Conservation (phyloP, 345 rosid species). For the Cochlearia excelsa region DNA sequence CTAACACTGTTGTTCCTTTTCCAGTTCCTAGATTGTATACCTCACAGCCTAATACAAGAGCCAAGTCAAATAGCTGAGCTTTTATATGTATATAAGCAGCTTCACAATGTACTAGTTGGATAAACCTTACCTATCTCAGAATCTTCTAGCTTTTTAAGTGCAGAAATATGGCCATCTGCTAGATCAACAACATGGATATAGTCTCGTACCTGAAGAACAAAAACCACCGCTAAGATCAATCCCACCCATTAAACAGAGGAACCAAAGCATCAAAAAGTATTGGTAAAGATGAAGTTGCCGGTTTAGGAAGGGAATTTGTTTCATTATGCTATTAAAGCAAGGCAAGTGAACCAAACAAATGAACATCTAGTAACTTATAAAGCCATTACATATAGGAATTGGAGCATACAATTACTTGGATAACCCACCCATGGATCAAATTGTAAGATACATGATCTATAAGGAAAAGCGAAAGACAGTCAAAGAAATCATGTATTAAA, state of each 20-base stretch:
- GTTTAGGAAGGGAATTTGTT: background rate
- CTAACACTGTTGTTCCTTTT: constrained; percentile 92
- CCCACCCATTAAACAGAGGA: background rate
- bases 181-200: constrained; percentile 92
- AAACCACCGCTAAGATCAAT: constrained; percentile 14
- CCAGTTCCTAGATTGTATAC: constrained; percentile 96
- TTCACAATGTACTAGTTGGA: background rate
- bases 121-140: constrained; percentile 53
- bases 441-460: constrained; percentile 9
- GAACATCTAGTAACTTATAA: constrained; percentile 11
- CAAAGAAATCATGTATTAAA: background rate
- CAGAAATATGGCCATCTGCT: constrained; percentile 95
- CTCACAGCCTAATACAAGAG: constrained; percentile 63
- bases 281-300: background rate
- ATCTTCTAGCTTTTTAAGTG: constrained; percentile 65
- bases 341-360: background rate
- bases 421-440: constrained; percentile 1
- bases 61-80: constrained; percentile 4
- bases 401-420: constrained; percentile 22
- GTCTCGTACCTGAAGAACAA: constrained; percentile 71
- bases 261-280: constrained; percentile 9
- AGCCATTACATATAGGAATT: constrained; percentile 10
- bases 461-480: background rate
- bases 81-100: background rate
- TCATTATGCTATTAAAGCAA: background rate